Conservation (phyloP, 768 basidiomycete species). For the Naganishia vishniacii region DNA sequence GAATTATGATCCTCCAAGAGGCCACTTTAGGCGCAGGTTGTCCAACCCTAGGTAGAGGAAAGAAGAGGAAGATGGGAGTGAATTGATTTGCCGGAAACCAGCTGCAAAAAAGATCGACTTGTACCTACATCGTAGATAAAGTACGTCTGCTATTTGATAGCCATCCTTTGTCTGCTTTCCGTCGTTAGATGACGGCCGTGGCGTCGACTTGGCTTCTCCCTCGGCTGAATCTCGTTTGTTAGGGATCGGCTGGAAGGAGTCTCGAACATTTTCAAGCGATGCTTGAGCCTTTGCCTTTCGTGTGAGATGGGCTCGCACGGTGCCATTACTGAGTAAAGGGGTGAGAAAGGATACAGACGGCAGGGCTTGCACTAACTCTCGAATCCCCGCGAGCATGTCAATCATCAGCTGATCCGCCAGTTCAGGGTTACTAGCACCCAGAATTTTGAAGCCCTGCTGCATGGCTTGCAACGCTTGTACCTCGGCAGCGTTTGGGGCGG, state of each 20-base stretch:
- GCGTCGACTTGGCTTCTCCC: background rate
- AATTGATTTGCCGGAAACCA: constrained; percentile 2
- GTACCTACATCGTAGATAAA: constrained; percentile 79
- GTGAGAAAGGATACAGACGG: background rate
- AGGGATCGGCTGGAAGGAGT: background rate
- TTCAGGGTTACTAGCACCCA: constrained; percentile 74
- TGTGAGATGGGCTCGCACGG: constrained; percentile 27
- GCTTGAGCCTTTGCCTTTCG: background rate
- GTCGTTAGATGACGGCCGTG: background rate
- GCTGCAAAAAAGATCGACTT: background rate
- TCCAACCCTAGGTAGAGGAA: constrained; percentile 57
- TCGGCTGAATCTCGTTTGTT: background rate
- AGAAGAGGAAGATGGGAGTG: background rate
- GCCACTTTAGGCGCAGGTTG: constrained; percentile 81
- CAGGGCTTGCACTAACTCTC: constrained; percentile 62
- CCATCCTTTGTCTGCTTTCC: constrained; percentile 31
- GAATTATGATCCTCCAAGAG: constrained; percentile 17
- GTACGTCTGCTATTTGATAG: constrained; percentile 86
- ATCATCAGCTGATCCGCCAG: constrained; percentile 81
- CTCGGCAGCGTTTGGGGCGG: constrained; percentile 77
- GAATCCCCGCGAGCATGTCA: constrained; percentile 82
- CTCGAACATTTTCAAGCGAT: constrained; percentile 13
- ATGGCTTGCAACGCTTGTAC: constrained; percentile 86
- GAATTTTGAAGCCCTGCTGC: constrained; percentile 77
- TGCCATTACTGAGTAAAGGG: constrained; percentile 15